A percentile compares a stretch with the other conserved stretches of the same genome.
These are phyloP conservation scores for Vanderwaltozyma polyspora DNA, from an alignment of 805 yeast genomes.

Conservation along the genomic window DNA sequence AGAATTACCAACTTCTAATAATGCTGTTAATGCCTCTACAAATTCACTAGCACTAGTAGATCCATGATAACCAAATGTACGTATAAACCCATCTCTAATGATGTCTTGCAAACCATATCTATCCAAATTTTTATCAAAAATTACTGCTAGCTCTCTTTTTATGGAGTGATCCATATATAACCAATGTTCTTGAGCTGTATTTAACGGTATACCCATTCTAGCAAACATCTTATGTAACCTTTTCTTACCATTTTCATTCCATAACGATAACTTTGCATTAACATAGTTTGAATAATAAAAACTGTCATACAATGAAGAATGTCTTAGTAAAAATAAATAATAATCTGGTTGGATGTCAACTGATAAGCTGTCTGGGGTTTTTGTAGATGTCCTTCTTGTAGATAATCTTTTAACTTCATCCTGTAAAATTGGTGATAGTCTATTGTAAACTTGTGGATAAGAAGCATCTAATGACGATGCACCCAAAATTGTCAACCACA, in stretches of 20 bases:
- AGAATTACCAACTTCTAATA: constrained; percentile 54
- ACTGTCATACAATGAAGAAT: constrained; percentile 87
- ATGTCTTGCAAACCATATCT: constrained; percentile 75
- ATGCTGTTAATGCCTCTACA: constrained; percentile 78
- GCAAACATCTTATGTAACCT: constrained; percentile 86
- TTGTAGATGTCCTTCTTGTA: constrained; percentile 25
- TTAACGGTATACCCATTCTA: constrained; percentile 85
- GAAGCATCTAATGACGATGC: constrained; percentile 67
- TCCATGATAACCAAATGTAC: constrained; percentile 82
- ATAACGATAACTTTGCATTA: constrained; percentile 72
- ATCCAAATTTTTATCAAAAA: constrained; percentile 60
- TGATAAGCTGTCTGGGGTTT: constrained; percentile 33
- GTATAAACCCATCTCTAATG: constrained; percentile 72
- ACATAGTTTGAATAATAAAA: constrained; percentile 86
- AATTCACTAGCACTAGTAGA: constrained; percentile 85
- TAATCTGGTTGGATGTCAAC: constrained; percentile 73
- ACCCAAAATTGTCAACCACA: constrained; percentile 88
- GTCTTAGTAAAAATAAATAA: constrained; percentile 73
- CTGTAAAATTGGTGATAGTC: constrained; percentile 58
- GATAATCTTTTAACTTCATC: constrained; percentile 75
- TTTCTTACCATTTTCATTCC: constrained; percentile 88
- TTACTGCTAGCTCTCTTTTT: constrained; percentile 58
- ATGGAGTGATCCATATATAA: constrained; percentile 72
- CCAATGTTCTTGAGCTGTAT: constrained; percentile 88
- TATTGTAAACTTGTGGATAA: constrained; percentile 64